Base-by-base conservation (phyloP, 257 asterid species). In the Solanum virginianum region DNA sequence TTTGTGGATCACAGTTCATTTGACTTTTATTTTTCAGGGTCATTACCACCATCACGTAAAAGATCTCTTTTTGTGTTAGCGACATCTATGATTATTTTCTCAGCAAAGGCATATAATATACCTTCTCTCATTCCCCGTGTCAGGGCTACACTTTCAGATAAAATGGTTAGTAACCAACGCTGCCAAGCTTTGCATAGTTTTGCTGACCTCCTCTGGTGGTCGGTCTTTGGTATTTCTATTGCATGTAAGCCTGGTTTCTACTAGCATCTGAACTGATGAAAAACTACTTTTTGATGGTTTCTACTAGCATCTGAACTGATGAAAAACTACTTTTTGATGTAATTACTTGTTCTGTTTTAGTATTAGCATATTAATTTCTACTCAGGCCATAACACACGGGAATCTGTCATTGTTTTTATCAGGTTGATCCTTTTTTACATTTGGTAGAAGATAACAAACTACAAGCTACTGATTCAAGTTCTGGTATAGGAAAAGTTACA, bases 1-100 rank as follows among this genome's bases (percentile, higher is more conserved):
- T 79, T 54, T 79, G 20, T 17, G 45, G 65, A 26, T 53, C 59
- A 86, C 63, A 66, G 70, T 82, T 65, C 65, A 65, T 47, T 55
- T 57, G 62, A 36, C 71, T n/a, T 57, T 49, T 65, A 29, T 6
- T 89, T 36, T 92, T 86, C 96, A 95, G 99, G 97, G 81, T 84
- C 88, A 32, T 89, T 97, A 81, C 95, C 94, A 80, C 95, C 97
- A 81, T 92, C 99, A 86, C 95, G 99, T 32, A 92, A 97, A 45
- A 92, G 99, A 90, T 97, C 99, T 84, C 98, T 97, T 53, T 97
- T 90, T 88, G 91, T 95, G 29, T 87, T 97, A 89, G 96, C 99
- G 20, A 92, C 96, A 77, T 90, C 92, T 9, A 97, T 97, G 99
- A 90, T 97, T 74, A 91, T 97, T 83, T 97, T 95, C 87, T 88